Conservation (phyloP, 192 early-diverging fungal genomes). For the Entomortierella parvispora region DNA sequence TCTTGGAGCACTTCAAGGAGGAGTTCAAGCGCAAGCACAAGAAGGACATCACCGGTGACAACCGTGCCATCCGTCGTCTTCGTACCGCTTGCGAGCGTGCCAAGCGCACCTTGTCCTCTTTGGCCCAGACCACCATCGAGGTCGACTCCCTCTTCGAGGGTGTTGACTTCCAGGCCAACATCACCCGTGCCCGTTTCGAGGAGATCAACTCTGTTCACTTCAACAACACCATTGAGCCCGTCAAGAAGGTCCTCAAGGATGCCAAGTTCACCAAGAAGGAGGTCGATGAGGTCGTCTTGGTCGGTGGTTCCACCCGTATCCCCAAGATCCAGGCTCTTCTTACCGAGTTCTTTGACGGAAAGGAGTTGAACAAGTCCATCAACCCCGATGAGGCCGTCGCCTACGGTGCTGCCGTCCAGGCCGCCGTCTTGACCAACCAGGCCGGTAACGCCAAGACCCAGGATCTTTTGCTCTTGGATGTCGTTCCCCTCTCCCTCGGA, state of each 20-base stretch:
- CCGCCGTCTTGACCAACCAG: constrained; percentile 77
- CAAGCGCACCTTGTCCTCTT: constrained; percentile 93
- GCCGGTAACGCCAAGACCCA: constrained; percentile 65
- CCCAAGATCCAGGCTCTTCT: constrained; percentile 89
- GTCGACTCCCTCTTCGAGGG: constrained; percentile 91
- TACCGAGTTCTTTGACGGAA: constrained; percentile 81
- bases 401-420: constrained; percentile 93
- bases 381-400: constrained; percentile 98
- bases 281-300: constrained; percentile 84
- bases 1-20: constrained; percentile 92
- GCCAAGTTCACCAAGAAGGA: constrained; percentile 79
- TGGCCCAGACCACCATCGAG: constrained; percentile 86
- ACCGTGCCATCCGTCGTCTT: constrained; percentile 90
- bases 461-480: constrained; percentile 82
- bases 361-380: constrained; percentile 86
- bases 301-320: constrained; percentile 93
- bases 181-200: constrained; percentile 97
- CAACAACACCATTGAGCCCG: constrained; percentile 90
- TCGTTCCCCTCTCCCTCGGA: constrained; percentile 85
- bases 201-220: constrained; percentile 91
- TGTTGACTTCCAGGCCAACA: constrained; percentile 85
- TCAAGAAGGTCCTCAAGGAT: constrained; percentile 91
- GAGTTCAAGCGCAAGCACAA: constrained; percentile 89
- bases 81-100: constrained; percentile 93
- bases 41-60: constrained; percentile 83